Evolutionary conservation across 768 basidiomycete genomes (phyloP), one percentile per base, ranked within the genome.

Genomic region (Pholiota conissans): DNA sequence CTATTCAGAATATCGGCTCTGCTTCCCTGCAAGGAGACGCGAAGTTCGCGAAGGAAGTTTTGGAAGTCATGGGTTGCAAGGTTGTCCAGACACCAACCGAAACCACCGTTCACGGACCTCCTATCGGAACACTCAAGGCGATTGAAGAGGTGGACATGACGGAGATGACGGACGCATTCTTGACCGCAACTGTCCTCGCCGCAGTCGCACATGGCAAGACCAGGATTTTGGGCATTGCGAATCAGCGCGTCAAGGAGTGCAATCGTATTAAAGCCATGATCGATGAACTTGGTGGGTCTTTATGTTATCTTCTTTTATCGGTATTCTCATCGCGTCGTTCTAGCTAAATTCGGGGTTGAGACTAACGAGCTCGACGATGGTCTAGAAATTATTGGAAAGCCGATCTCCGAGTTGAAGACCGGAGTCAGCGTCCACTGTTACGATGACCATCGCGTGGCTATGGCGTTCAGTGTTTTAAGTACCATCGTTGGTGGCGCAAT

Each of bases 141-240:
- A 80, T 97, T 49, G 91, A 90, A 51, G 83, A 87, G 64, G 85
- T 98, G 20, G 93, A 98, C 69, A 98, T 98, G 97, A 94, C 97
- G 72, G 87, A 89, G n/a, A 98, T 99, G 97, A 99, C 97, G 6
- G 97, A 99, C 70, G 97, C 96, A 20, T 99, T 99, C 79, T 82
- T 98, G 75, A 98, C 95, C 2, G 96, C 97, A 8, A 90, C 86
- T 10, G 95, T 89, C 7, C 76, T 99, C 18, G 95, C 93, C 52
- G 96, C 97, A 55, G 91, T 97, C 20, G 77, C 85, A 0, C 70
- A 72, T 37, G 85, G 84, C 9, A 84, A 85, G 61, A 90, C 94
- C 8, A 81, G 93, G 58, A 98, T 99, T 63, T 69, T 90, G 49
- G 95, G 97, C 1, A 98, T 99, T 62, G 95, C 96, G 34, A 99